Conservation (phyloP, 441 rosid species). For the Mallotus japonicus region DNA sequence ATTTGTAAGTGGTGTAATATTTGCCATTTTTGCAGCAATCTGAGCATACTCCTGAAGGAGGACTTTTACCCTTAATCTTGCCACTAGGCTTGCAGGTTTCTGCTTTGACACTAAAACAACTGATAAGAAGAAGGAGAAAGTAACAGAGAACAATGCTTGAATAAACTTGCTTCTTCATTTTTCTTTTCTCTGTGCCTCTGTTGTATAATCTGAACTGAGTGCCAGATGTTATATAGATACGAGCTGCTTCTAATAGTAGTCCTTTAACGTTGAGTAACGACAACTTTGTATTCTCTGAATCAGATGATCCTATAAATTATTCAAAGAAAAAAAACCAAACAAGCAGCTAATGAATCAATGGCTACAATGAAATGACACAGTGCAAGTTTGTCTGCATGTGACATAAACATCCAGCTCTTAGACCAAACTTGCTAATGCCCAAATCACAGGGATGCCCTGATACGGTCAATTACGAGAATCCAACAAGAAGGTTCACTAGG, state of each 20-base stretch:
- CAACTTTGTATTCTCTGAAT: neutral
- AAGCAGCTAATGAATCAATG: no score
- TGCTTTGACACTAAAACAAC: neutral
- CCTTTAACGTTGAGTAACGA: neutral
- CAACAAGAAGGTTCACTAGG: neutral
- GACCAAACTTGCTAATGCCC: neutral
- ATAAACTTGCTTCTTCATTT: slow-evolving; percentile 10
- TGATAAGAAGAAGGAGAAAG: neutral
- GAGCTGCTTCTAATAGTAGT: neutral
- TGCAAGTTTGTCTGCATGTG: neutral
- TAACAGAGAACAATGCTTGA: neutral
- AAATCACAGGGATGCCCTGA: neutral
- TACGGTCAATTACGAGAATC: slow-evolving; percentile 2
- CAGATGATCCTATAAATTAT: no score
- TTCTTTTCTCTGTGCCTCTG: neutral
- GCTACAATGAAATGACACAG: neutral
- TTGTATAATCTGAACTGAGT: neutral
- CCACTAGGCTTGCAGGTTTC: slow-evolving; percentile 9
- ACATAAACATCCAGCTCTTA: neutral
- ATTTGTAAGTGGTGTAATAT: slow-evolving; percentile 30
- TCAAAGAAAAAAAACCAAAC: no score
- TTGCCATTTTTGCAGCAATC: slow-evolving; percentile 17
- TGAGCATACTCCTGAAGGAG: slow-evolving; percentile 1
- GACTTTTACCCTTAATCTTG: neutral
- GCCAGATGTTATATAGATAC: neutral